Evolutionary conservation across 2,329 filamentous ascomycete genomes (phyloP), one percentile per base, ranked within the genome.

Genomic region (Bertia moriformis): DNA sequence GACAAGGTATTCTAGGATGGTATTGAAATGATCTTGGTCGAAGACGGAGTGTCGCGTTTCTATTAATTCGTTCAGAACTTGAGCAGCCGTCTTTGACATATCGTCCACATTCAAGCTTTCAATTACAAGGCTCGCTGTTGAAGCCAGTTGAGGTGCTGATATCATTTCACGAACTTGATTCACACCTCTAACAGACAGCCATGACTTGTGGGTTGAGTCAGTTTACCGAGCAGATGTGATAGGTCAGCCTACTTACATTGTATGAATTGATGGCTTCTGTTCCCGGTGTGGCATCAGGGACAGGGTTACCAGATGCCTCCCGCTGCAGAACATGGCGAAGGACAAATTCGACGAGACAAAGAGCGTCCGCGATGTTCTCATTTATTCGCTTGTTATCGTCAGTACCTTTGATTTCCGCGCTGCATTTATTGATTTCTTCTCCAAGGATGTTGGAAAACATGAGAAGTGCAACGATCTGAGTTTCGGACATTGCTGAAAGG

Each of bases 401-500:
- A 29, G 10, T n/a, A n/a, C n/a, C n/a, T 10, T n/a, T 10, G 24
- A 29, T 10, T n/a, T 29, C 24, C 10, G 24, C 10, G n/a, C 24
- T 29, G 10, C 24, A 29, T 29, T 29, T 29, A 29, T 29, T 29
- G 10, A 29, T 29, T 10, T 35, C 32, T 18, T 35, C 32, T 10
- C 10, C 32, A 7, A 35, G 17, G 10, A 17, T 15, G 15, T 49
- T 54, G 14, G 56, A 59, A 33, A 62, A 61, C 39, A 55, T 56
- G 4, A 61, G 43, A 12, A 62, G 40, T 5, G 56, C 53, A 24
- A 51, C 46, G 13, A 12, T 35, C 35, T 59, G 53, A 13, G 50
- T 45, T 37, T 59, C 53, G 19, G 50, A 52, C 38, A 63, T 46
- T 2, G 51, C 51, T 22, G 61, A 59, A 14, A 63, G 44, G 20